Conservation (phyloP, 73 alveolate genomes). For the Symbiodinium natans region DNA sequence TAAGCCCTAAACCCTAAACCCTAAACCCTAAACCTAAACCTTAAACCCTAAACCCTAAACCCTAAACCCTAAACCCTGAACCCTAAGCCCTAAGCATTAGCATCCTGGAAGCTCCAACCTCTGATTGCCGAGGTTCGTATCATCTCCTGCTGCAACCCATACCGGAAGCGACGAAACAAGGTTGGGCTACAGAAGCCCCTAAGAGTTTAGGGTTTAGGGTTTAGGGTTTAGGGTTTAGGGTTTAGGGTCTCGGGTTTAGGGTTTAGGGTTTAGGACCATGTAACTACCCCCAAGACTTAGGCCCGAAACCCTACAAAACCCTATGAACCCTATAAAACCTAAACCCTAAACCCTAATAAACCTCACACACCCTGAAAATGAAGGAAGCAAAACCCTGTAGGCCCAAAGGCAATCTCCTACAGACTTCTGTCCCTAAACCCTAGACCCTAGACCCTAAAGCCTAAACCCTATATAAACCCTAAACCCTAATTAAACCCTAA, state of each 20-base stretch:
- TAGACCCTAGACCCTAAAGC: neutral
- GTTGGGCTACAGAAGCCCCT: neutral
- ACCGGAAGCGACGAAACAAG: slow-evolving; percentile 89
- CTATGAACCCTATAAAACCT: no score
- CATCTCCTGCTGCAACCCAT: slow-evolving; percentile 94
- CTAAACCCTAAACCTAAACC: no score
- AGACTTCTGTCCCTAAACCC: neutral
- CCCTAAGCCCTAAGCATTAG: no score
- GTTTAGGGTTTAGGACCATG: neutral
- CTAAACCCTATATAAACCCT: neutral
- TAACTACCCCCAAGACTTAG: neutral
- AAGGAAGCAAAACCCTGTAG: no score
- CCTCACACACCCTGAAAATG: no score
- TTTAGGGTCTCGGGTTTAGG: neutral
- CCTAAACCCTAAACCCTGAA: no score
- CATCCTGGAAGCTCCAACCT: no score
- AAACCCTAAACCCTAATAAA: no score
- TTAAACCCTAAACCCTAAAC: no score
- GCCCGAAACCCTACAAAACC: no score
- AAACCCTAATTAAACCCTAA: no score
- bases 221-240: neutral
- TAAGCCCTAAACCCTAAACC: neutral
- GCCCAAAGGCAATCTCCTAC: no score
- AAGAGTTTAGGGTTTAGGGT: neutral
- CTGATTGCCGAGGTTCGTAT: slow-evolving; percentile 40